Conservation (phyloP, 2,329 filamentous ascomycete genomes). For the Ophiostoma perfectum region DNA sequence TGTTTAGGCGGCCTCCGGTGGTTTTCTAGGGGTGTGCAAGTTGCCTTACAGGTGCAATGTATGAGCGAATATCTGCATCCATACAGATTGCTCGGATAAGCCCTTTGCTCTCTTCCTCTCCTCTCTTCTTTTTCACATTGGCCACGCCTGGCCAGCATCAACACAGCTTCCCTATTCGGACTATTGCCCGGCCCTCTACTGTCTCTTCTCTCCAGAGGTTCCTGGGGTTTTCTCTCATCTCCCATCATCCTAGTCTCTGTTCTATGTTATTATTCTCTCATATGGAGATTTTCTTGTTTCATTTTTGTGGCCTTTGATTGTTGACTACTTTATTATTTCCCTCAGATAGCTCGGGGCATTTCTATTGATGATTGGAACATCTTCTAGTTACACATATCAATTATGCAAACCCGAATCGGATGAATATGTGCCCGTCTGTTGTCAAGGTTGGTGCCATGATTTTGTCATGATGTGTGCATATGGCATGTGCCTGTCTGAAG, state of each 20-base stretch:
- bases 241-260: not conserved
- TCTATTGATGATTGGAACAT: not conserved
- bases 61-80: slow-evolving; percentile 10
- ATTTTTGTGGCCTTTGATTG: no score
- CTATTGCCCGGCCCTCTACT: not conserved
- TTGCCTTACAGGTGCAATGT: not conserved
- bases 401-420: not conserved
- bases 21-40: not conserved
- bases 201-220: not conserved
- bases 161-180: not conserved
- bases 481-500: no score
- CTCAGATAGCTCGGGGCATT: not conserved
- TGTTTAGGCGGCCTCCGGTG: slow-evolving; percentile 5
- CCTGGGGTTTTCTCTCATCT: not conserved
- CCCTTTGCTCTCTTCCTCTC: not conserved
- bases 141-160: not conserved
- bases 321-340: no score
- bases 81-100: slow-evolving; percentile 12
- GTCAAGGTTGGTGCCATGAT: not conserved
- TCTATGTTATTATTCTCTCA: not conserved
- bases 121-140: not conserved
- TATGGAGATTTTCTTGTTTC: no score
- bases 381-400: not conserved
- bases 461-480: not conserved
- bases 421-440: not conserved